Evolutionary conservation across 2,329 filamentous ascomycete genomes (phyloP), one percentile per base, ranked within the genome.

Genomic region (Alternaria angustiovoidea): DNA sequence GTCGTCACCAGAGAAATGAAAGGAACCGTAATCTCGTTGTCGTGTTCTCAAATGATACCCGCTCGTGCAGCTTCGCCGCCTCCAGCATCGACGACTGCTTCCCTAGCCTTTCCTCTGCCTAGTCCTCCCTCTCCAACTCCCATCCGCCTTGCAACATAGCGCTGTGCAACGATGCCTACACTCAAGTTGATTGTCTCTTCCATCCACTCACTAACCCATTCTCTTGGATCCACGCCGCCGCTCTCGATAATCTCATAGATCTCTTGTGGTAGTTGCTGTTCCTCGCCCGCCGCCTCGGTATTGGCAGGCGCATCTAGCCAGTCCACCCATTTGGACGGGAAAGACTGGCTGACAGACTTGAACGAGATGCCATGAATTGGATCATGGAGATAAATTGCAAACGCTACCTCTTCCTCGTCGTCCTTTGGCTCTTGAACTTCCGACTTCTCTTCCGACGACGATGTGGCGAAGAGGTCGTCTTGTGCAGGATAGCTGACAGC

Each of bases 171-270:
- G 7, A 97, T 83, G 18, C 95, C 94, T 0, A 96, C 87, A 4
- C 89, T 87, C 49, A 98, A 82, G 41, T 84, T 88, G 32, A 99
- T 84, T 0, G 89, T 82, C 81, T 98, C 94, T 81, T 98, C 94
- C 47, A 99, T 86, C 95, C 95, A 99, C 79, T 98, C 95, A 3
- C 94, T 91, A 38, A 97, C 92, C 95, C 95, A 99, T 78, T 99
- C 95, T 59, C 95, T 86, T 0, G 95, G 95, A 74, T 99, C 95
- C 2, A 98, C 92, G 9, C 88, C 88, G 16, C 88, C 88, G 52
- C 80, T 83, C 57, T 86, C 82, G 51, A 99, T 88, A 64, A 98
- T 96, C 67, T 94, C 91, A 22, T 87, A 85, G 70, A 99, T 97
- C 73, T 94, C 93, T 28, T 92, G 90, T 0, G 95, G 94, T 34